Evolutionary conservation across 768 basidiomycete genomes (phyloP), one percentile per base, ranked within the genome.

Genomic region (Suillus lakei): DNA sequence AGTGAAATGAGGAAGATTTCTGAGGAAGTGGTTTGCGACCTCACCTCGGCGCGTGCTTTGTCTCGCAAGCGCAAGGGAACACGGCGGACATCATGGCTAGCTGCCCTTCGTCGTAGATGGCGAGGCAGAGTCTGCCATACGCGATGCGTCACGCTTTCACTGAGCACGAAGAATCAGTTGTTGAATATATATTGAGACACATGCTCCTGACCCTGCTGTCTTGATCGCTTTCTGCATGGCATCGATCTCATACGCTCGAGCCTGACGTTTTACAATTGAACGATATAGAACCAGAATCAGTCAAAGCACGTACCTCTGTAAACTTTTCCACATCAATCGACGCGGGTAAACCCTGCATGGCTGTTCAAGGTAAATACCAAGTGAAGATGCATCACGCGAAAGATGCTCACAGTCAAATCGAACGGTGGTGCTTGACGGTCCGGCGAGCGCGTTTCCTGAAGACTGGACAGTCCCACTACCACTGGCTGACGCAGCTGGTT

Each of bases 81-180:
- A 13, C 96, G 88, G 5, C 95, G 89, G 28, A 95, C 89, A 76
- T 98, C 92, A 76, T 99, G 97, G 72, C 94, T 96, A 3, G 98
- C 97, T 13, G 97, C 97, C 72, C 97, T 84, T 53, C 97, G 85
- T 34, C 98, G 87, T 28, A 99, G 84, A 77, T 96, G 93, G 21
- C 97, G 87, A 13, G 97, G 97, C 8, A 99, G 85, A 12, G 91
- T 89, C 77, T 99, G 97, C 89, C 96, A 99, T 5, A 89, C 92
- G 65, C 96, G 84, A 63, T 92, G 89, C 0, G 91, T 92, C 18
- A 91, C 85, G 69, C 84, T 85, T 9, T 83, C 82, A 62, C 93
- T 96, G 66, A 5, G 63, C 18, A 60, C 34, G 5, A 2, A 23
- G 54, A 16, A 46, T 71, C 53, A 46, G 60, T 12, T 32, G 5